Evolutionary conservation across 2,329 filamentous ascomycete species (phyloP).

Genomic region (Ilyonectria sp.): DNA sequence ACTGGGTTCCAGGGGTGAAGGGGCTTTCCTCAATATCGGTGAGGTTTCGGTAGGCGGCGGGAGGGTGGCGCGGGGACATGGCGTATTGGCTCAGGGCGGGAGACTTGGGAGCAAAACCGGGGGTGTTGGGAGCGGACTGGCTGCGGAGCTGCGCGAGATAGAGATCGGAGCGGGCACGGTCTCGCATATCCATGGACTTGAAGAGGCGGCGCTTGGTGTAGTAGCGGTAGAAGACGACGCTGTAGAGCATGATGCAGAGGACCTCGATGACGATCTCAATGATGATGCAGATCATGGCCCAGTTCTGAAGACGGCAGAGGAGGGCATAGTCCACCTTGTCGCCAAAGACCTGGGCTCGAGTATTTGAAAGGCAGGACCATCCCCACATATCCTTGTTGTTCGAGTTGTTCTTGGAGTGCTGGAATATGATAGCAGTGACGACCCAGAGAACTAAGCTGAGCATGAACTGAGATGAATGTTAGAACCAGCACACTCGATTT

Average conservation of each 20-base stretch:
- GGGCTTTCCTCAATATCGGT: slow-evolving; percentile 62
- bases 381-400: slow-evolving; percentile 95
- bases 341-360: slow-evolving; percentile 81
- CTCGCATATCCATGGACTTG: slow-evolving; percentile 97
- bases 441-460: slow-evolving; percentile 95
- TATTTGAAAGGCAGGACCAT: slow-evolving; percentile 96
- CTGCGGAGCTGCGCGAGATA: slow-evolving; percentile 89
- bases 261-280: slow-evolving; percentile 96
- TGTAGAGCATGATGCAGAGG: slow-evolving; percentile 93
- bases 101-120: slow-evolving; percentile 83
- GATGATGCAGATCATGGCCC: slow-evolving; percentile 95
- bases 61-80: slow-evolving; percentile 74
- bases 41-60: slow-evolving; percentile 68
- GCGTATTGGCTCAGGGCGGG: slow-evolving; percentile 65
- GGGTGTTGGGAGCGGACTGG: slow-evolving; percentile 95
- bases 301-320: slow-evolving; percentile 93
- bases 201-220: slow-evolving; percentile 95
- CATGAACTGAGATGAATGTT: slow-evolving; percentile 72
- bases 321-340: slow-evolving; percentile 90
- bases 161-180: slow-evolving; percentile 93
- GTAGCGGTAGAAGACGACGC: slow-evolving; percentile 95
- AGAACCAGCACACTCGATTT: background rate
- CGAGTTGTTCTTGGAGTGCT: slow-evolving; percentile 79
- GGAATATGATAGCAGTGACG: slow-evolving; percentile 86
- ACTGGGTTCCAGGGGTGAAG: slow-evolving; percentile 69